Evolutionary conservation across 345 rosid genomes (phyloP).

Genomic region (Isatis tinctoria): DNA sequence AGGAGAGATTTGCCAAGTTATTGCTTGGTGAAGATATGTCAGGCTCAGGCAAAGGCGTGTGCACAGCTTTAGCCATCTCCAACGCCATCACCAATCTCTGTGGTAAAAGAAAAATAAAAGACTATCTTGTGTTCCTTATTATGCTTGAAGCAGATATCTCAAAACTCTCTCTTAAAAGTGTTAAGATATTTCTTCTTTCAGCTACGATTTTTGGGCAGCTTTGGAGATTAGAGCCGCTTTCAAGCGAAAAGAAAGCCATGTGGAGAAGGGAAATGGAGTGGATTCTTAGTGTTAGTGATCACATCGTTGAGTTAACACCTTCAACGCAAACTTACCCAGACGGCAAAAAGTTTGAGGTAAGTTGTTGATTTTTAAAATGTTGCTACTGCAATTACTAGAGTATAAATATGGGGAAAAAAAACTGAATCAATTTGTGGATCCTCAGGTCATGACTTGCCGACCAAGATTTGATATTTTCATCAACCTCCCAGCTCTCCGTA

Average conservation of each 20-base stretch:
- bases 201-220: constrained; percentile 91
- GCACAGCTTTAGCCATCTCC: constrained; percentile 82
- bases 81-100: constrained; percentile 96
- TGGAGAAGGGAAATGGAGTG: constrained; percentile 97
- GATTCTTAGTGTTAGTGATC: constrained; percentile 78
- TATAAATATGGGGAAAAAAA: too few species aligned
- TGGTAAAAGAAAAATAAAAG: constrained; percentile 37
- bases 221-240: constrained; percentile 87
- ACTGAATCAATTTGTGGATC: background rate
- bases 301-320: constrained; percentile 87
- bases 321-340: constrained; percentile 87
- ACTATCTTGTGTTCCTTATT: background rate
- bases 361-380: background rate
- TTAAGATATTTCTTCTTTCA: constrained; percentile 16
- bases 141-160: background rate
- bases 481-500: constrained; percentile 86
- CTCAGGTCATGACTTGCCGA: constrained; percentile 89
- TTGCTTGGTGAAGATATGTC: constrained; percentile 99
- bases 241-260: constrained; percentile 72
- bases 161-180: background rate
- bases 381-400: background rate
- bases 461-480: constrained; percentile 84
- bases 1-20: constrained; percentile 90
- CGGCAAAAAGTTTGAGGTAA: constrained; percentile 88
- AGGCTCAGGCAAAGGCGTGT: constrained; percentile 92